phyloP scores from a whole-genome alignment of 805 yeast species.

The Kodamaea fukazawae region DNA sequence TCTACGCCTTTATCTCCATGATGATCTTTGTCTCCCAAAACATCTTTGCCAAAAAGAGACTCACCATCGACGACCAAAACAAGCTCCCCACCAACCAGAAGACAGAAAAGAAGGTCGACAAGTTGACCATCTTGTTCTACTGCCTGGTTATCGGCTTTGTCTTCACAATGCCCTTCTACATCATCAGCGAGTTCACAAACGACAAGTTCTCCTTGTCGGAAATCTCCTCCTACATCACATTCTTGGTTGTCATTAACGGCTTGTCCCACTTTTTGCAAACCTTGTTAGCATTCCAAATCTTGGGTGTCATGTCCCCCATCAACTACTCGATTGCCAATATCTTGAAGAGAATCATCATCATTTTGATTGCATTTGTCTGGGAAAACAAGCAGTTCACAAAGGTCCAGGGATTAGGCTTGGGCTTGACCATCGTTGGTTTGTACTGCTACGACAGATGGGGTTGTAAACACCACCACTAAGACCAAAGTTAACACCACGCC shows the following conservation, averaged over 20 bases:
- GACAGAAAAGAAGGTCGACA: constrained; percentile 51
- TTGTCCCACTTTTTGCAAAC: constrained; percentile 69
- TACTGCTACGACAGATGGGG: constrained; percentile 46
- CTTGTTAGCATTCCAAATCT: constrained; percentile 69
- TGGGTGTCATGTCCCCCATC: constrained; percentile 71
- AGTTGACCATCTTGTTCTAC: constrained; percentile 66
- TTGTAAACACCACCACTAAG: constrained; percentile 8
- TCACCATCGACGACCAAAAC: constrained; percentile 45
- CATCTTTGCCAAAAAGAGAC: constrained; percentile 71
- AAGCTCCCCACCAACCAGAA: constrained; percentile 23
- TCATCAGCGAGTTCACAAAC: constrained; percentile 49
- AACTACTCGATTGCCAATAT: constrained; percentile 79
- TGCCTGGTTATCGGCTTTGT: constrained; percentile 69
- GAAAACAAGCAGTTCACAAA: constrained; percentile 45
- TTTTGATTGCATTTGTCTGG: constrained; percentile 61
- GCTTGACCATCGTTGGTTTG: constrained; percentile 38
- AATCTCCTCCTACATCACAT: constrained; percentile 28
- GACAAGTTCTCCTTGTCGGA: constrained; percentile 27
- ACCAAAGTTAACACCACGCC: too few relatives aligned
- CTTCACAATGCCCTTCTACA: constrained; percentile 65
- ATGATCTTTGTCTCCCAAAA: constrained; percentile 74
- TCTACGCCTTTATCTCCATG: constrained; percentile 55
- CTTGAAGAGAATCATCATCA: constrained; percentile 68
- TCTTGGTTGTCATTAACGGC: constrained; percentile 58
- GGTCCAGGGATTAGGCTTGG: constrained; percentile 35